Percentiles rank a stretch among this genome's conserved stretches.
Evolutionary conservation across 257 asterid genomes (phyloP).

Genomic region (Nicotiana undulata): DNA sequence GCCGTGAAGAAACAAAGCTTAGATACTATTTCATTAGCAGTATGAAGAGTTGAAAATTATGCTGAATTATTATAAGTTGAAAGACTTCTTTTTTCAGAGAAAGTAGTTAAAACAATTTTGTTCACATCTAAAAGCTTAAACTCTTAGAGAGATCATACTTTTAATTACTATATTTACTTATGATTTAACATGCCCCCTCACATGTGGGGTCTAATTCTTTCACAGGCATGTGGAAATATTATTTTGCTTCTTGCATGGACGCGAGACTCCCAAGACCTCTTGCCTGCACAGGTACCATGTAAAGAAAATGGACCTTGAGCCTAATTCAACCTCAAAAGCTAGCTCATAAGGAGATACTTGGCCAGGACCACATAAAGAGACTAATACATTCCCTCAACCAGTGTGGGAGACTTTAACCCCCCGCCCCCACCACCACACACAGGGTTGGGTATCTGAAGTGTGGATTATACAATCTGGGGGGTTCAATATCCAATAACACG

Average conservation of each 20-base stretch:
- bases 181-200: not conserved
- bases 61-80: not conserved
- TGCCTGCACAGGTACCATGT: not conserved
- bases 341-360: not conserved
- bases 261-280: not conserved
- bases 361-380: not conserved
- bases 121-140: not conserved
- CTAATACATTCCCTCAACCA: no score
- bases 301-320: not conserved
- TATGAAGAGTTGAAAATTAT: not conserved
- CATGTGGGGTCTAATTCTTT: not conserved
- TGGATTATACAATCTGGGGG: no score
- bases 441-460: no score
- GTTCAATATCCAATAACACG: no score
- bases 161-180: not conserved
- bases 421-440: no score
- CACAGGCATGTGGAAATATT: not conserved
- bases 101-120: not conserved
- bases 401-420: no score
- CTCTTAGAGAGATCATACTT: not conserved
- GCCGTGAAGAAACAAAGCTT: not conserved
- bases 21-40: not conserved
- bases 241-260: not conserved
- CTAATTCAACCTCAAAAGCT: not conserved
- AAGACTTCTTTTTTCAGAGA: not conserved